These are phyloP conservation scores for Dryas integrifolia DNA, from an alignment of 331 rosid genomes.

Conservation along the genomic window DNA sequence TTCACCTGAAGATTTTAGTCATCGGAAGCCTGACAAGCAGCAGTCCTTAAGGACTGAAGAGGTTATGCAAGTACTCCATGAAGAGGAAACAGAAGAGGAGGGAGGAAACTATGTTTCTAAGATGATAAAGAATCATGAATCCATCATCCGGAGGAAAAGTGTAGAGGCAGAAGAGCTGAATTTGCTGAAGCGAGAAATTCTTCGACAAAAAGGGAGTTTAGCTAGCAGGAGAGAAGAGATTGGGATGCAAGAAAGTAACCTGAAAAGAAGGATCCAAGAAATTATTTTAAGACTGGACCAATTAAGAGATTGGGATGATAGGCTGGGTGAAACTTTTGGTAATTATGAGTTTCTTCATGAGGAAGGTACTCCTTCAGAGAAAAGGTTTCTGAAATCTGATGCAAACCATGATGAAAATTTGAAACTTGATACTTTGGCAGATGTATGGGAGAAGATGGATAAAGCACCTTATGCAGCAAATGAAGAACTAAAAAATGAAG, in stretches of 20 bases:
- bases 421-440: constrained; percentile 29
- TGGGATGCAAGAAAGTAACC: constrained; percentile 9
- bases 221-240: constrained; percentile 36
- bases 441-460: constrained; percentile 39
- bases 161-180: constrained; percentile 49
- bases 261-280: constrained; percentile 42
- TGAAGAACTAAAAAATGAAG: constrained; percentile 25
- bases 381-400: constrained; percentile 12
- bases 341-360: constrained; percentile 2
- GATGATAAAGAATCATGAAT: constrained; percentile 64
- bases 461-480: constrained; percentile 24
- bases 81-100: constrained; percentile 38
- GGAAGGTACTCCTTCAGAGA: constrained; percentile 20
- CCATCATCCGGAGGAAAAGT: constrained; percentile 52
- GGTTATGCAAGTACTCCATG: constrained; percentile 8
- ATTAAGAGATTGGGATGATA: constrained; percentile 39
- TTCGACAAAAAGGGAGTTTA: constrained; percentile 34
- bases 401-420: constrained; percentile 16
- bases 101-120: constrained; percentile 51
- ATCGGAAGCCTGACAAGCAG: constrained; percentile 7
- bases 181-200: constrained; percentile 36
- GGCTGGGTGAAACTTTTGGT: constrained; percentile 18
- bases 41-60: constrained; percentile 22
- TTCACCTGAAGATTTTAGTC: constrained; percentile 30
- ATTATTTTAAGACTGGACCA: constrained; percentile 42